Evolutionary conservation across 768 basidiomycete species (phyloP).

Genomic region (Boletus rufocinnamomeus): DNA sequence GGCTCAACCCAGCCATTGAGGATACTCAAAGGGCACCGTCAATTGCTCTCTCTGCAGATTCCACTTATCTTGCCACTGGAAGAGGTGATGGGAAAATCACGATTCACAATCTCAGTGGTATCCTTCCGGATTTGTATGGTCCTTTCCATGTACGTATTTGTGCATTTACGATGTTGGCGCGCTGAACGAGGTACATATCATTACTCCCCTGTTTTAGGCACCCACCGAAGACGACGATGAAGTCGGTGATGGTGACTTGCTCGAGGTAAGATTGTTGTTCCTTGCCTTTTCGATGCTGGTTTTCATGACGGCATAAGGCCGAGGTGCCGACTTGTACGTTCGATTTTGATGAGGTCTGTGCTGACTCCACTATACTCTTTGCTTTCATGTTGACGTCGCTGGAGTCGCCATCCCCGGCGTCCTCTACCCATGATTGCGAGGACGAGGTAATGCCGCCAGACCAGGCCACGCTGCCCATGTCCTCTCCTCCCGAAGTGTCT

Average conservation of each 20-base stretch:
- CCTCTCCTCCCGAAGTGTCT: too few species aligned
- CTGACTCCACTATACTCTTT: background rate
- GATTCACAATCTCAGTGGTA: background rate
- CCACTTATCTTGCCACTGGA: background rate
- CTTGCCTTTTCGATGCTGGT: too few species aligned
- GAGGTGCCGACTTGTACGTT: background rate
- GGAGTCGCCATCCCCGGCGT: too few species aligned
- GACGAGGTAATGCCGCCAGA: too few species aligned
- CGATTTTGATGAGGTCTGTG: background rate
- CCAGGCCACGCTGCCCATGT: too few species aligned
- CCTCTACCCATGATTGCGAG: too few species aligned
- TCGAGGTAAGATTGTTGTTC: background rate
- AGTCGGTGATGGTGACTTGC: background rate
- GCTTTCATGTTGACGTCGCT: background rate
- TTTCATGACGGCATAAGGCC: background rate
- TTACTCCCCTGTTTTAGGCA: too few species aligned
- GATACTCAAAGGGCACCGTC: background rate
- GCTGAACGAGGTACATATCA: background rate
- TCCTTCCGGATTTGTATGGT: background rate
- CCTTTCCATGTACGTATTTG: background rate
- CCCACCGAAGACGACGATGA: too few species aligned
- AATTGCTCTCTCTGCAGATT: background rate
- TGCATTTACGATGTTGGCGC: too few species aligned
- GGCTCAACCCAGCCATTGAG: background rate
- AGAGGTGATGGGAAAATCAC: background rate